Evolutionary conservation across 192 early-diverging fungal genomes (phyloP), one percentile per base, ranked within the genome.

Genomic region (Diversispora epigaea): DNA sequence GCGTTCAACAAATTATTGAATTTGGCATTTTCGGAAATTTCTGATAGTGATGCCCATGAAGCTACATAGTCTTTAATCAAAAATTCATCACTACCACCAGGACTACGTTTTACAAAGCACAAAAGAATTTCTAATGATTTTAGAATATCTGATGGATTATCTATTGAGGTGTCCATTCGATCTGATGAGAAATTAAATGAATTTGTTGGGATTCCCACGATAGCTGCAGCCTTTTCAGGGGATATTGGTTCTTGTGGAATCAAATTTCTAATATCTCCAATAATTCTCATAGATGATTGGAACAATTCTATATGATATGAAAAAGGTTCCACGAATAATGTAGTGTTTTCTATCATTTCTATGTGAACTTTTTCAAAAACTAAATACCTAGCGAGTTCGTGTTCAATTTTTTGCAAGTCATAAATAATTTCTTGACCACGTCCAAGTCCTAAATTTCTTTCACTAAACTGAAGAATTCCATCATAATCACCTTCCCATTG

Each of bases 261-360:
- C 19, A 61, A 7, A 64, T 45, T 17, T 40, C 72, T 71, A 4
- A 77, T 56, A 9, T 77, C 69, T 15, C 49, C 25, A 25, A 71
- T n/a, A 46, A 77, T 71, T 14, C 43, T 71, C 68, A 71, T 57
- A 41, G 41, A 63, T 49, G 49, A 40, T 25, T 57, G 65, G n/a
- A 77, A 77, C 25, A 77, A 40, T 62, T 77, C 76, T 57, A 60
- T 71, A 25, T 71, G 76, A 54, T 71, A 77, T n/a, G 55, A 69
- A 40, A 77, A 77, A 46, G 52, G 76, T 47, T 64, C 72, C 2
- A 74, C 4, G 22, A 47, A 74, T 40, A 74, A 50, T 22, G 62
- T 22, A 4, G 47, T 22, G 12, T 77, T 68, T 22, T 14, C n/a
- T 10, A 43, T 40, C 19, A 41, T 39, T 49, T 71, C 57, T 22